Percentiles rank a stretch among this genome's conserved stretches.
Conservation (phyloP, 768 basidiomycete species). For the Russula lepida region DNA sequence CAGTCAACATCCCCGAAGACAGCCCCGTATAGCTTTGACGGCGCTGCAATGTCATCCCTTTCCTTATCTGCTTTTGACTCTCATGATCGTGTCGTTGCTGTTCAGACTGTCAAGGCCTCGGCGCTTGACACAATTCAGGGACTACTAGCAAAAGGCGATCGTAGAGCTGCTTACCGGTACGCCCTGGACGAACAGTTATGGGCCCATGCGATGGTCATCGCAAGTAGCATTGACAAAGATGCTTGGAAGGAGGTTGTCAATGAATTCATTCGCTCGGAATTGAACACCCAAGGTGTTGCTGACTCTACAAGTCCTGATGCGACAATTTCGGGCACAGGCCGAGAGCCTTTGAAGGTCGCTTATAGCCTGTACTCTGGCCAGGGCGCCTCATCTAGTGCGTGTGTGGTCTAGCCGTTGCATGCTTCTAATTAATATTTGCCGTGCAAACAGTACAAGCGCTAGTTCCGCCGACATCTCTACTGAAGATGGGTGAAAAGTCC, state of each 20-base stretch:
- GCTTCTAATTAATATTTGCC: background rate
- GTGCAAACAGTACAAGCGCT: slow-evolving; percentile 6
- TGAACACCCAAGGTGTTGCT: slow-evolving; percentile 38
- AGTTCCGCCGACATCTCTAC: slow-evolving; percentile 10
- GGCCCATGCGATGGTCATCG: slow-evolving; percentile 93
- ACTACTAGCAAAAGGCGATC: slow-evolving; percentile 75
- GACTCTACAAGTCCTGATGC: slow-evolving; percentile 14
- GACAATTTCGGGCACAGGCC: slow-evolving; percentile 34
- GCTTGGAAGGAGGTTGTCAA: slow-evolving; percentile 86
- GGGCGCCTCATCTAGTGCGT: slow-evolving; percentile 64
- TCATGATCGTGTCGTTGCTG: slow-evolving; percentile 48
- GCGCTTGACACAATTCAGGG: slow-evolving; percentile 71
- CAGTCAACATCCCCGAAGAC: slow-evolving; percentile 12
- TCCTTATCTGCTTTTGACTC: slow-evolving; percentile 22
- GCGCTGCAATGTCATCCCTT: slow-evolving; percentile 9
- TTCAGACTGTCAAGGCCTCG: slow-evolving; percentile 51
- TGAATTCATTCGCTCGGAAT: slow-evolving; percentile 75
- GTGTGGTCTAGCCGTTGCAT: background rate
- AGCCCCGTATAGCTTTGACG: slow-evolving; percentile 10
- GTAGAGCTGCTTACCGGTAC: slow-evolving; percentile 77
- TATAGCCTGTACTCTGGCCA: slow-evolving; percentile 83
- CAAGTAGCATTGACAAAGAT: slow-evolving; percentile 88
- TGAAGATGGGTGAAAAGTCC: slow-evolving; percentile 10
- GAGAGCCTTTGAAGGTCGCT: slow-evolving; percentile 69
- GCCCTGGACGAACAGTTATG: slow-evolving; percentile 86